These are phyloP conservation scores for Nevesoporus exiguus DNA, from an alignment of 768 basidiomycete species.

Conservation along the genomic window DNA sequence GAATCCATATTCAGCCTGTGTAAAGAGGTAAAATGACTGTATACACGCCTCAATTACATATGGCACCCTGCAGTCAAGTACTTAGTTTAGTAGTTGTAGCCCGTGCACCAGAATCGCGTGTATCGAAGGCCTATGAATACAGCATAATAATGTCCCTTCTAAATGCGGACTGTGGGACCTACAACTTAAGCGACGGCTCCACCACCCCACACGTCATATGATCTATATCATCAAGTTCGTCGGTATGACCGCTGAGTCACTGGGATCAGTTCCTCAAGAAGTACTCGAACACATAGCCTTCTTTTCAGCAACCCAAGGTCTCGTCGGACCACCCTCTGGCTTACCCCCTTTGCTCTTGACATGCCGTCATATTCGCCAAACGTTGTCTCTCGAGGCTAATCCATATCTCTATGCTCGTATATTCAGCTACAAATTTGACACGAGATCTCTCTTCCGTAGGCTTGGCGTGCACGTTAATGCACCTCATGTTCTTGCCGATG, in stretches of 20 bases:
- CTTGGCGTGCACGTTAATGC: slow-evolving; percentile 41
- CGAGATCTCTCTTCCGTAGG: slow-evolving; percentile 45
- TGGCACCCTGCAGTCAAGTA: not conserved
- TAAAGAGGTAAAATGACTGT: slow-evolving; percentile 32
- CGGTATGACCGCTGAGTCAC: slow-evolving; percentile 20
- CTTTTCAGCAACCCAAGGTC: slow-evolving; percentile 48
- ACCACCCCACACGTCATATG: not conserved
- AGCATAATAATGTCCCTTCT: not conserved
- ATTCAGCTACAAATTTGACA: slow-evolving; percentile 67
- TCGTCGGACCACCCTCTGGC: slow-evolving; percentile 59
- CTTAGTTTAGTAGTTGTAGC: not conserved
- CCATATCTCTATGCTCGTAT: slow-evolving; percentile 72
- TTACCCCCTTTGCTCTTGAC: slow-evolving; percentile 54
- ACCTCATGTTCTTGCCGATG: slow-evolving; percentile 49
- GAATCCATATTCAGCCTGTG: slow-evolving; percentile 54
- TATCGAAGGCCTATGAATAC: slow-evolving; percentile 7
- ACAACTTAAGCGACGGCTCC: too few relatives aligned
- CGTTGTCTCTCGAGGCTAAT: slow-evolving; percentile 52
- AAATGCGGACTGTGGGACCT: not conserved
- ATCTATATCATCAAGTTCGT: not conserved
- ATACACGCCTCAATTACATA: slow-evolving; percentile 1
- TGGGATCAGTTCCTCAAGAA: slow-evolving; percentile 66
- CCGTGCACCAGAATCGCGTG: not conserved
- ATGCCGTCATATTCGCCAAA: slow-evolving; percentile 45
- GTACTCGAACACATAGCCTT: slow-evolving; percentile 77